phyloP scores from a whole-genome alignment of 768 basidiomycete genomes.

The Lepiota subincarnata region DNA sequence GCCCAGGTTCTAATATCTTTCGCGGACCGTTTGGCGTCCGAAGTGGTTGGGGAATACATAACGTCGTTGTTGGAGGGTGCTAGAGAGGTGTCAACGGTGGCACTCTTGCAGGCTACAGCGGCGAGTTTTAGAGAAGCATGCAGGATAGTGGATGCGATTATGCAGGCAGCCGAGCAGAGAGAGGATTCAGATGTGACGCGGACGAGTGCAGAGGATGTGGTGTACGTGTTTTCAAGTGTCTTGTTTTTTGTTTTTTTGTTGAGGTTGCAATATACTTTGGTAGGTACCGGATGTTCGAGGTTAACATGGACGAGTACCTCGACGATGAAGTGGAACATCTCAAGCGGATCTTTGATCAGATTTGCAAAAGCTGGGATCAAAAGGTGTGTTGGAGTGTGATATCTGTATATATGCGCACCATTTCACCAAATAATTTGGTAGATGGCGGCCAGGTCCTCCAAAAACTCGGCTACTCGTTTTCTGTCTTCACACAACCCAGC shows the following conservation, averaged over 20 bases:
- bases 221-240: constrained; percentile 45
- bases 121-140: constrained; percentile 88
- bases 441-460: constrained; percentile 10
- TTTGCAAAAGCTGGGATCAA: constrained; percentile 78
- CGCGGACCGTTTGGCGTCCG: constrained; percentile 76
- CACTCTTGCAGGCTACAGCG: constrained; percentile 81
- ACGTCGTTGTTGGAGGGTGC: constrained; percentile 72
- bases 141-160: constrained; percentile 75
- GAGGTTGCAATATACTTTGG: too few relatives aligned
- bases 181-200: constrained; percentile 37
- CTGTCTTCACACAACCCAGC: constrained; percentile 85
- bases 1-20: constrained; percentile 79
- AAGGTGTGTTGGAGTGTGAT: constrained; percentile 46
- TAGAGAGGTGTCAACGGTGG: constrained; percentile 63
- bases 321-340: constrained; percentile 88
- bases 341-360: constrained; percentile 66
- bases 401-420: background rate
- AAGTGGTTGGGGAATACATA: constrained; percentile 91
- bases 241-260: too few relatives aligned
- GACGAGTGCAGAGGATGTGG: constrained; percentile 72
- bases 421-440: background rate
- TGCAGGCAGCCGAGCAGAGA: constrained; percentile 48
- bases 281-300: constrained; percentile 93
- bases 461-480: constrained; percentile 46
- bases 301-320: constrained; percentile 96